Evolutionary conservation across 805 yeast genomes (phyloP).

Genomic region (Grigorovia transvaalensis): DNA sequence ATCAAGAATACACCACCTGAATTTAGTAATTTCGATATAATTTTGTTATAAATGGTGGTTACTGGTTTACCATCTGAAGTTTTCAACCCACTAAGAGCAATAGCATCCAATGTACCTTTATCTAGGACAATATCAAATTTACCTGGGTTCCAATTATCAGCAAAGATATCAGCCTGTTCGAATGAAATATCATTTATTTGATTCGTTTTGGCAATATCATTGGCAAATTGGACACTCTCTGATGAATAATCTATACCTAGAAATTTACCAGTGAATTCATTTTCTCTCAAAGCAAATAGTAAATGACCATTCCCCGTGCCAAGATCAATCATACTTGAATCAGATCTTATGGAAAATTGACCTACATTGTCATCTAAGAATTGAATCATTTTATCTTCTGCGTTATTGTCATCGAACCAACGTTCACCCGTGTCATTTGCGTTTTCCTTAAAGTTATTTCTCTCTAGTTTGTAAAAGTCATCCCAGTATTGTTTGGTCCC

Average conservation of each 20-base stretch:
- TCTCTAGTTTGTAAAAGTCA: constrained; percentile 67
- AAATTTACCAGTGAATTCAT: constrained; percentile 47
- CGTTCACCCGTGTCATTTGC: constrained; percentile 86
- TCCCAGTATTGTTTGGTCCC: constrained; percentile 94
- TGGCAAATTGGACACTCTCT: constrained; percentile 69
- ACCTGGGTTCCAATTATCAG: constrained; percentile 29
- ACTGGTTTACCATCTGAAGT: constrained; percentile 39
- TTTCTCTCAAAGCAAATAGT: constrained; percentile 56
- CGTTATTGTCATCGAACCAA: constrained; percentile 95
- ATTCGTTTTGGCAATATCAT: constrained; percentile 39
- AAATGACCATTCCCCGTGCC: constrained; percentile 98
- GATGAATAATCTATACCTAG: constrained; percentile 83
- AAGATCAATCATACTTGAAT: constrained; percentile 52
- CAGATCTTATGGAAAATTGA: constrained; percentile 22
- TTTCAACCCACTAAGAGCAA: constrained; percentile 63
- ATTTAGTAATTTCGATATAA: constrained; percentile 47
- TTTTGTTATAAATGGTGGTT: constrained; percentile 51
- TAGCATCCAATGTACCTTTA: constrained; percentile 96
- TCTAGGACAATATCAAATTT: constrained; percentile 71
- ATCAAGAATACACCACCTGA: constrained; percentile 53
- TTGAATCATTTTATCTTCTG: constrained; percentile 74
- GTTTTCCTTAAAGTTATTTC: constrained; percentile 58
- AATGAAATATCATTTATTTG: constrained; percentile 38
- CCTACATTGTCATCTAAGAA: constrained; percentile 48
- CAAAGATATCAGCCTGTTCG: constrained; percentile 59